Conservation (phyloP, 2,329 filamentous ascomycete genomes). For the Colletotrichum somersetense region DNA sequence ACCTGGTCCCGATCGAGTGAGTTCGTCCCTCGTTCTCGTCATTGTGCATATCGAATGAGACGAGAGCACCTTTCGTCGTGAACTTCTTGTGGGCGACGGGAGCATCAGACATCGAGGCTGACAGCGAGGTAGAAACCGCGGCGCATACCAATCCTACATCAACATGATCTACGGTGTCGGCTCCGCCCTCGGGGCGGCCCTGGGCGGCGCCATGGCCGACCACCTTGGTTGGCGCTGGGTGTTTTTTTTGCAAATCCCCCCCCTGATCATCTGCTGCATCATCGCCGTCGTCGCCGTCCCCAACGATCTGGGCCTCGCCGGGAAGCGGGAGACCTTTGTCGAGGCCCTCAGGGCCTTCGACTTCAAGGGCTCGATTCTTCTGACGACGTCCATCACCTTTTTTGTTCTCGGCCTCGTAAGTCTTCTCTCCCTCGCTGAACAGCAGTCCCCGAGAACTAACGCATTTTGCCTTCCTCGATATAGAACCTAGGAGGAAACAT, state of each 20-base stretch:
- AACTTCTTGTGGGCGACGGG: background rate
- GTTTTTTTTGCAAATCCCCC: too few relatives aligned
- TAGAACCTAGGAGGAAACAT: slow-evolving; percentile 74
- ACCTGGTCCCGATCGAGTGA: slow-evolving; percentile 79
- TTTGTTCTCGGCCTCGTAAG: slow-evolving; percentile 70
- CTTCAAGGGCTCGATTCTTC: slow-evolving; percentile 64
- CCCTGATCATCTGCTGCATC: slow-evolving; percentile 60
- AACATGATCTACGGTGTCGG: slow-evolving; percentile 74
- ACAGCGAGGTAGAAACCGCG: slow-evolving; percentile 59
- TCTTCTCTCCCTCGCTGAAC: slow-evolving; percentile 24
- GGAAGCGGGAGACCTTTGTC: slow-evolving; percentile 57
- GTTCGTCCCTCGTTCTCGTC: slow-evolving; percentile 43
- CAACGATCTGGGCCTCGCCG: slow-evolving; percentile 62
- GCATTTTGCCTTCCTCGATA: background rate
- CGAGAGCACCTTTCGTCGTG: background rate
- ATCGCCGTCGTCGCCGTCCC: slow-evolving; percentile 65
- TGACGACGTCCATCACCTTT: slow-evolving; percentile 67
- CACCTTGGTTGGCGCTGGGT: slow-evolving; percentile 76
- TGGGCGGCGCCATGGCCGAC: slow-evolving; percentile 79
- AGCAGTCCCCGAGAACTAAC: slow-evolving; percentile 10
- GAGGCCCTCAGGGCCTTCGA: slow-evolving; percentile 70
- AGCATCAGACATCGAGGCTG: background rate
- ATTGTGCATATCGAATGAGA: too few relatives aligned
- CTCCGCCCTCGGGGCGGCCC: slow-evolving; percentile 72
- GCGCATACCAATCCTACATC: slow-evolving; percentile 79